These are phyloP conservation scores for Pleurotus platypus DNA, from an alignment of 768 basidiomycete species.

Conservation along the genomic window DNA sequence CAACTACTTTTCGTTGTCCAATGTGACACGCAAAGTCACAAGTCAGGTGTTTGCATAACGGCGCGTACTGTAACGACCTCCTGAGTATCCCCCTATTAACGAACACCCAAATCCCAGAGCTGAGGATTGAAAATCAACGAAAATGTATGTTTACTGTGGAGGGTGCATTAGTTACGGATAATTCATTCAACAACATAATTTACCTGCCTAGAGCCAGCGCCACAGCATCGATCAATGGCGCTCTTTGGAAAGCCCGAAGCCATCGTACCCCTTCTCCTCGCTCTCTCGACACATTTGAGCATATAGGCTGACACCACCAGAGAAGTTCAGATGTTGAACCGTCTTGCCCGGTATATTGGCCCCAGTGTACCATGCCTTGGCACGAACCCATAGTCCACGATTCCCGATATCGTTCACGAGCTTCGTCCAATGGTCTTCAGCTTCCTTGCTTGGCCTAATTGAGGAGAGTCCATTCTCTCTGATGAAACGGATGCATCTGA, in stretches of 20 bases:
- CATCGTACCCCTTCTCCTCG: slow-evolving; percentile 15
- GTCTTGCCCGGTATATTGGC: slow-evolving; percentile 12
- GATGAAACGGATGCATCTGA: slow-evolving; percentile 9
- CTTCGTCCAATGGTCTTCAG: slow-evolving; percentile 12
- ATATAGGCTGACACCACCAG: slow-evolving; percentile 11
- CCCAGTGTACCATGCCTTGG: slow-evolving; percentile 14
- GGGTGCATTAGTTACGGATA: no score
- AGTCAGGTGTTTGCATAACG: no score
- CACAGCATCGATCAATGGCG: no score
- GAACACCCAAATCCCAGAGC: no score
- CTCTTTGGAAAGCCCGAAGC: neutral
- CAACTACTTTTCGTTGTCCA: no score
- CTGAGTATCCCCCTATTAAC: no score
- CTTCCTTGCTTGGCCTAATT: slow-evolving; percentile 11
- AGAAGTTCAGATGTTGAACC: slow-evolving; percentile 12
- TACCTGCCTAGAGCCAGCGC: no score
- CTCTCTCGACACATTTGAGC: slow-evolving; percentile 2
- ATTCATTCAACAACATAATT: no score
- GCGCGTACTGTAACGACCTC: no score
- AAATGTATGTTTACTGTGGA: no score
- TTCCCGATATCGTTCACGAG: slow-evolving; percentile 3
- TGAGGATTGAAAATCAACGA: no score
- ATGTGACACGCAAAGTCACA: no score
- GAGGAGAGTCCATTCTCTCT: neutral
- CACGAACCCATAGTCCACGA: slow-evolving; percentile 1